These are phyloP conservation scores for Citrus hindsii DNA, from an alignment of 345 rosid genomes.

Conservation along the genomic window DNA sequence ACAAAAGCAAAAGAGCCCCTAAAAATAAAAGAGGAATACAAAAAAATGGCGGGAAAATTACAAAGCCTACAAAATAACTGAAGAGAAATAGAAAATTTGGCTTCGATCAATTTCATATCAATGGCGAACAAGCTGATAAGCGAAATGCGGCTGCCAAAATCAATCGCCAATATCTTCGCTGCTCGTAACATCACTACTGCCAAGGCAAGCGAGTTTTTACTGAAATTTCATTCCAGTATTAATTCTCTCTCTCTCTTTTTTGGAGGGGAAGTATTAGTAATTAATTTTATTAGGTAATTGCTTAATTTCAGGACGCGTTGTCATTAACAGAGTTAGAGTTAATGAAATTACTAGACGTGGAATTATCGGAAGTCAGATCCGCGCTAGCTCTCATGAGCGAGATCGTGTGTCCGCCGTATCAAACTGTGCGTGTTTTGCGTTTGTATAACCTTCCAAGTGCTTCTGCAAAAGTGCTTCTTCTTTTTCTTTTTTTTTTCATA, in stretches of 20 bases:
- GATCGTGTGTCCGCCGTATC: constrained; percentile 54
- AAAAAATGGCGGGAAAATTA: constrained; percentile 19
- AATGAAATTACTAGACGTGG: constrained; percentile 66
- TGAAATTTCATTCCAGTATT: background rate
- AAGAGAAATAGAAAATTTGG: background rate
- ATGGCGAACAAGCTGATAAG: constrained; percentile 72
- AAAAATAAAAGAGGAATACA: background rate
- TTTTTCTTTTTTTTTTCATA: no score
- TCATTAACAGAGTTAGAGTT: constrained; percentile 71
- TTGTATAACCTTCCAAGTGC: background rate
- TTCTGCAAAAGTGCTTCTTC: background rate
- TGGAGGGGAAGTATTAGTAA: background rate
- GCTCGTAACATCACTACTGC: constrained; percentile 73
- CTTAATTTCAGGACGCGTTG: constrained; percentile 51
- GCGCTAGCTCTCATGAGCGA: constrained; percentile 59
- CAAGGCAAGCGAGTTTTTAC: constrained; percentile 37
- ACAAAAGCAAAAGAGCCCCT: no score
- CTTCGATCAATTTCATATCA: background rate
- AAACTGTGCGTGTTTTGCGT: constrained; percentile 39
- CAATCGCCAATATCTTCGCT: constrained; percentile 56
- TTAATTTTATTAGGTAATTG: background rate
- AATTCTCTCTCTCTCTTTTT: no score
- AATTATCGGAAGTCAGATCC: constrained; percentile 44
- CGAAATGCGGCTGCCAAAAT: constrained; percentile 55
- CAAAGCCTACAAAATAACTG: background rate